These are phyloP conservation scores for Tanacetum coccineum DNA, from an alignment of 129 eudicot genomes.

Conservation along the genomic window DNA sequence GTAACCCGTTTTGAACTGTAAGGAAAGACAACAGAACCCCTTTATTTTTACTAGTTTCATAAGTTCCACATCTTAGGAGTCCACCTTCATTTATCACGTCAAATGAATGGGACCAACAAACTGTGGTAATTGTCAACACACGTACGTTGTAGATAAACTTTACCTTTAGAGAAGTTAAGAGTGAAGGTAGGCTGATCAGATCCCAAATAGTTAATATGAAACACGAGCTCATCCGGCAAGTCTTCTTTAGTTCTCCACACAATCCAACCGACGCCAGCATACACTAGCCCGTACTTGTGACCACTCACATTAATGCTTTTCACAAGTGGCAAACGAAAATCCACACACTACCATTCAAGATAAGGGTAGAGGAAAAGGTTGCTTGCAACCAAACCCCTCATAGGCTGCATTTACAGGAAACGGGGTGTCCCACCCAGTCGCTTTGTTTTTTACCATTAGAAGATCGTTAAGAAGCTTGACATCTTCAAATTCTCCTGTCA, in stretches of 20 bases:
- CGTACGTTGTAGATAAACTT: background rate
- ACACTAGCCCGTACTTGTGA: constrained; percentile 84
- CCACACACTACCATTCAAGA: constrained; percentile 81
- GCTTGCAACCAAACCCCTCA: constrained; percentile 82
- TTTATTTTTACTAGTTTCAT: background rate
- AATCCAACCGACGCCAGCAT: constrained; percentile 79
- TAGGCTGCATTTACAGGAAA: constrained; percentile 91
- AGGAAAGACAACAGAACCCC: no score
- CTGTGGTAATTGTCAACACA: no score
- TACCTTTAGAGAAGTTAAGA: constrained; percentile 81
- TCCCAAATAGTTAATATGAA: constrained; percentile 77
- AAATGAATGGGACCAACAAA: no score
- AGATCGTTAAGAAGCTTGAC: constrained; percentile 72
- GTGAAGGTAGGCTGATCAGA: constrained; percentile 87
- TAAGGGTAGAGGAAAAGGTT: constrained; percentile 73
- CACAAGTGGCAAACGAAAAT: constrained; percentile 70
- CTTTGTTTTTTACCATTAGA: constrained; percentile 43
- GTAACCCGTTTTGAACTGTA: no score
- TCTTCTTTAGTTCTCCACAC: constrained; percentile 79
- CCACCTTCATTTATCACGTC: no score
- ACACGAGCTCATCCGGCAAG: constrained; percentile 70
- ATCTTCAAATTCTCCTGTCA: constrained; percentile 86
- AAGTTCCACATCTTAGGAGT: background rate
- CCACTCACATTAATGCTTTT: constrained; percentile 89
- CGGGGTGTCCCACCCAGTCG: constrained; percentile 74